Percentiles rank a stretch among this genome's conserved stretches.
Conservation (phyloP, 2,329 filamentous ascomycete genomes). For the Hysterium pulicare region DNA sequence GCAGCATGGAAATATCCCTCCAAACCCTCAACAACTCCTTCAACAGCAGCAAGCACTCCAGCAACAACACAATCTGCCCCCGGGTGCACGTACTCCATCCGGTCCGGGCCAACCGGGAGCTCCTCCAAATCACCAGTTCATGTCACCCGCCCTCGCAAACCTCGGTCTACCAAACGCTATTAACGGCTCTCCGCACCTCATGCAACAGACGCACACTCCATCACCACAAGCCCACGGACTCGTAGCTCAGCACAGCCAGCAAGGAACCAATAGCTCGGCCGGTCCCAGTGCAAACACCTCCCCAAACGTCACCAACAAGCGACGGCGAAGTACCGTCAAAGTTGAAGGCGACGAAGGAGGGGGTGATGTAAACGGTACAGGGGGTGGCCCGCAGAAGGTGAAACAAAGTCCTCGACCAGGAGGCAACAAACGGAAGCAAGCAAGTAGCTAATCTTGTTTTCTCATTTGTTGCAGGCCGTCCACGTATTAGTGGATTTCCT, state of each 20-base stretch:
- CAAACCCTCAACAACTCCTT: constrained; percentile 19
- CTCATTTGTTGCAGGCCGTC: too few species aligned
- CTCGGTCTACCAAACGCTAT: constrained; percentile 49
- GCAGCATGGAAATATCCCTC: constrained; percentile 20
- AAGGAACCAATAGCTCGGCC: constrained; percentile 53
- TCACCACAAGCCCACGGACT: constrained; percentile 49
- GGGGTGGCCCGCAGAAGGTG: constrained; percentile 41
- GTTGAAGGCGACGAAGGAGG: constrained; percentile 53
- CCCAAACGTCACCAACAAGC: constrained; percentile 59
- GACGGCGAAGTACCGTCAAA: constrained; percentile 60
- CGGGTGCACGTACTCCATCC: constrained; percentile 30
- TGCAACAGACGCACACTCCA: constrained; percentile 40
- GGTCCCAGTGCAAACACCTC: constrained; percentile 60
- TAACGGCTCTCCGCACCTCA: constrained; percentile 48
- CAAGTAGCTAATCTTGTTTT: too few species aligned
- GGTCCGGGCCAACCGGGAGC: constrained; percentile 26
- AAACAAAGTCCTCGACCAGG: constrained; percentile 49
- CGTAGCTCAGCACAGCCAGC: constrained; percentile 56
- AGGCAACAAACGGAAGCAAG: constrained; percentile 38
- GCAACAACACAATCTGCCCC: constrained; percentile 19
- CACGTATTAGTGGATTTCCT: too few species aligned
- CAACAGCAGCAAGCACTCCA: constrained; percentile 19
- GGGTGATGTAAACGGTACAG: constrained; percentile 28
- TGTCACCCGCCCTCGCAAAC: constrained; percentile 57
- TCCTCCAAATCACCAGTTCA: constrained; percentile 44